Evolutionary conservation across 331 rosid genomes (phyloP).

Genomic region (Dryas integrifolia): DNA sequence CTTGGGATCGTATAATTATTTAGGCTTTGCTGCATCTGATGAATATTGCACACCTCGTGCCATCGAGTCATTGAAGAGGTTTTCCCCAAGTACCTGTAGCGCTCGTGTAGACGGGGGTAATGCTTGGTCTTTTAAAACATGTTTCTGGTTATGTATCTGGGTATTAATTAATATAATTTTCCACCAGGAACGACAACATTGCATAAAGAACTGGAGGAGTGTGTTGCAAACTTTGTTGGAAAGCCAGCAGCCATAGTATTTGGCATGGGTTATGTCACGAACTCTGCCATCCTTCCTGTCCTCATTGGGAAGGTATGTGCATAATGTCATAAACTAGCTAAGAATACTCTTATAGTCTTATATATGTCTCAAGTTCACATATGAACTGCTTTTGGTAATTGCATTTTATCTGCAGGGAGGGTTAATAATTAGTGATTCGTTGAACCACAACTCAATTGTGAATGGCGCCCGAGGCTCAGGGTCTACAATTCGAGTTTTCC

Average conservation of each 20-base stretch:
- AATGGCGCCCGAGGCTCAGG: slow-evolving; percentile 79
- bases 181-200: too few relatives aligned
- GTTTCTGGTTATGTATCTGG: not conserved
- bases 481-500: slow-evolving; percentile 69
- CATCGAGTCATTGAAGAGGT: slow-evolving; percentile 49
- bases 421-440: slow-evolving; percentile 54
- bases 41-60: slow-evolving; percentile 70
- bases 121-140: too few relatives aligned
- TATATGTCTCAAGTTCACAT: not conserved
- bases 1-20: slow-evolving; percentile 73
- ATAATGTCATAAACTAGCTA: too few relatives aligned
- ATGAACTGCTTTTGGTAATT: not conserved
- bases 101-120: slow-evolving; percentile 65
- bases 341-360: too few relatives aligned
- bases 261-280: too few relatives aligned
- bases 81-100: slow-evolving; percentile 72
- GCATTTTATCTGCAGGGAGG: slow-evolving; percentile 40
- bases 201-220: too few relatives aligned
- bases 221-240: too few relatives aligned
- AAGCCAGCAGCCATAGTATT: too few relatives aligned
- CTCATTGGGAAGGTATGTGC: too few relatives aligned
- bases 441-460: slow-evolving; percentile 61
- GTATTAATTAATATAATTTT: too few relatives aligned
- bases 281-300: too few relatives aligned
- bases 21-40: slow-evolving; percentile 73